phyloP scores from a whole-genome alignment of 805 yeast species.

The Saccharomycopsis sp. region DNA sequence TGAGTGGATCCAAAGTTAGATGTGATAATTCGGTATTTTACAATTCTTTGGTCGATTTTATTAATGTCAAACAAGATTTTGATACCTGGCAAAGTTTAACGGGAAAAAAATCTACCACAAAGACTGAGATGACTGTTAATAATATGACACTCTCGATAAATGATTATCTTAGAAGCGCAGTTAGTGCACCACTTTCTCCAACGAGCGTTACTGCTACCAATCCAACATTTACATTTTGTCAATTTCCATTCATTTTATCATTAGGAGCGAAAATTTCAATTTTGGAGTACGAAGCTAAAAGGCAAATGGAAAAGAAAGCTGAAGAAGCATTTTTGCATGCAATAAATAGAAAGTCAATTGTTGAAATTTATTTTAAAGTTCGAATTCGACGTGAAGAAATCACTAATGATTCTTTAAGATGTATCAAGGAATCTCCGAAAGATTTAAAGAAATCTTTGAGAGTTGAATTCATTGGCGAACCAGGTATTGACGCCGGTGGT shows the following conservation, averaged over 20 bases:
- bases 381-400: slow-evolving; percentile 61
- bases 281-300: slow-evolving; percentile 71
- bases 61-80: slow-evolving; percentile 72
- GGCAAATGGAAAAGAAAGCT: slow-evolving; percentile 79
- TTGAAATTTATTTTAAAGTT: slow-evolving; percentile 64
- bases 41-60: slow-evolving; percentile 74
- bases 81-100: slow-evolving; percentile 66
- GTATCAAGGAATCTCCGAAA: slow-evolving; percentile 45
- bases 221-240: slow-evolving; percentile 56
- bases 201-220: slow-evolving; percentile 15
- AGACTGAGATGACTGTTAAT: slow-evolving; percentile 9
- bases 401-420: slow-evolving; percentile 66
- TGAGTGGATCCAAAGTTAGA: slow-evolving; percentile 27
- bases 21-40: slow-evolving; percentile 49
- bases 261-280: slow-evolving; percentile 77
- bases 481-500: slow-evolving; percentile 96
- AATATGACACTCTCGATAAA: slow-evolving; percentile 14
- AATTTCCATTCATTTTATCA: slow-evolving; percentile 75
- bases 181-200: slow-evolving; percentile 11
- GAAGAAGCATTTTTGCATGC: slow-evolving; percentile 84
- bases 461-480: slow-evolving; percentile 80
- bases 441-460: slow-evolving; percentile 69
- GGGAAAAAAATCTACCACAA: slow-evolving; percentile 24
- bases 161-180: slow-evolving; percentile 17
- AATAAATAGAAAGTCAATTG: slow-evolving; percentile 49